phyloP scores from a whole-genome alignment of 495 filamentous ascomycete species.

The Neurospora tetrasperma region DNA sequence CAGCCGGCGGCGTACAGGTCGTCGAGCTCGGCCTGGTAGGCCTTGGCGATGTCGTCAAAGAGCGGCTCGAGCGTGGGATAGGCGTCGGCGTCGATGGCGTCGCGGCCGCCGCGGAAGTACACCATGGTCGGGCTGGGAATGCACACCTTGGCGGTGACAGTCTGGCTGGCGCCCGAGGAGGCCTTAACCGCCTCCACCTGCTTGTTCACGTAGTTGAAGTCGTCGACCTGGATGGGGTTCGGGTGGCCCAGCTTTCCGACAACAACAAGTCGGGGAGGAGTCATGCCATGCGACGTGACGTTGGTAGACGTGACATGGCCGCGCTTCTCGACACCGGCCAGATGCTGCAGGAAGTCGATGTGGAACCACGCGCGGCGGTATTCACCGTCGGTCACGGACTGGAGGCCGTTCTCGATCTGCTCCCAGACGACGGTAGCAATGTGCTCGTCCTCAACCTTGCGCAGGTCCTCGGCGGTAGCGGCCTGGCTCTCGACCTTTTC shows the following conservation, averaged over 20 bases:
- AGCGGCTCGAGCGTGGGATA: slow-evolving; percentile 50
- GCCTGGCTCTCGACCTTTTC: slow-evolving; percentile 36
- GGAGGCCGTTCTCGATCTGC: slow-evolving; percentile 53
- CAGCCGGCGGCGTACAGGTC: slow-evolving; percentile 52
- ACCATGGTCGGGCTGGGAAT: slow-evolving; percentile 58
- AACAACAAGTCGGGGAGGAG: slow-evolving; percentile 36
- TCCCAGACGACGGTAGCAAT: slow-evolving; percentile 50
- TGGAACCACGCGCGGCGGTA: slow-evolving; percentile 48
- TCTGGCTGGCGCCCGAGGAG: slow-evolving; percentile 10
- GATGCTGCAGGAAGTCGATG: slow-evolving; percentile 37
- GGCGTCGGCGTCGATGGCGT: slow-evolving; percentile 43
- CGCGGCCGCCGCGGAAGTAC: slow-evolving; percentile 53
- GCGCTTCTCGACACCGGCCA: slow-evolving; percentile 33
- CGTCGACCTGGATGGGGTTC: slow-evolving; percentile 45
- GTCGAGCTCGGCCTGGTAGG: slow-evolving; percentile 49
- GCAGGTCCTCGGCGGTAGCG: slow-evolving; percentile 32
- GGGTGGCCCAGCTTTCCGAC: slow-evolving; percentile 36
- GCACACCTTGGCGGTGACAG: slow-evolving; percentile 50
- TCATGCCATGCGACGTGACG: slow-evolving; percentile 30
- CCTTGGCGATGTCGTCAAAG: slow-evolving; percentile 50
- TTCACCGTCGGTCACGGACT: slow-evolving; percentile 60
- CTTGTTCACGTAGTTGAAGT: slow-evolving; percentile 47
- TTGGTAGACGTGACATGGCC: slow-evolving; percentile 35
- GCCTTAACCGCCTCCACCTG: slow-evolving; percentile 29
- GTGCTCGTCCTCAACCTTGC: slow-evolving; percentile 52